phyloP scores from a whole-genome alignment of 352 stramenopile genomes.

The Phytophthora tubulina region DNA sequence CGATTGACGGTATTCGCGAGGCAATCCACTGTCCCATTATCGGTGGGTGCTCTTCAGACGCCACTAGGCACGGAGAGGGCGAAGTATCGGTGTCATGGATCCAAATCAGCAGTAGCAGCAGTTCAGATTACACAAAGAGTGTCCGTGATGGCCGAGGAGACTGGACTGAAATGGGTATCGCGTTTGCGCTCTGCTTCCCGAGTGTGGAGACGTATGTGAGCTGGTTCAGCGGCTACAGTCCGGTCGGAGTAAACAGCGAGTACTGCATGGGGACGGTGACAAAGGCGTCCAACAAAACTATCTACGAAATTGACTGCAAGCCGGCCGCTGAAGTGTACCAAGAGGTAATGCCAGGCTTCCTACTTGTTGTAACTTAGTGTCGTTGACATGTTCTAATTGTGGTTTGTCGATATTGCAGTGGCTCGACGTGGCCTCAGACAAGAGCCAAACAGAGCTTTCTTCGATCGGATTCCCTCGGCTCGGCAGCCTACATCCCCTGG shows the following conservation, averaged over 20 bases:
- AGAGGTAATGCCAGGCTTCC: conserved; percentile 52
- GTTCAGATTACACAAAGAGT: conserved; percentile 81
- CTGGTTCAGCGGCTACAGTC: conserved; percentile 91
- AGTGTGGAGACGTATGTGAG: conserved; percentile 89
- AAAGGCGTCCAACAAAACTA: conserved; percentile 87
- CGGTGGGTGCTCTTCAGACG: conserved; percentile 85
- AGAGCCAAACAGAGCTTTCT: conserved; percentile 74
- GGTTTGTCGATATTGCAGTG: conserved; percentile 47
- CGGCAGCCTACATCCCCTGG: conserved; percentile 84
- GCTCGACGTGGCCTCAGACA: conserved; percentile 83
- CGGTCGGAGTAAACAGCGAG: conserved; percentile 74
- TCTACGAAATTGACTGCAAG: conserved; percentile 89
- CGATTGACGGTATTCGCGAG: conserved; percentile 85
- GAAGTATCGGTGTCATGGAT: conserved; percentile 83
- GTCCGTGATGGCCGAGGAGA: conserved; percentile 75
- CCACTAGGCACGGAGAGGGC: conserved; percentile 73
- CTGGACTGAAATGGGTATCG: conserved; percentile 84
- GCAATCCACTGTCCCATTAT: conserved; percentile 85
- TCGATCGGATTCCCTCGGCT: conserved; percentile 84
- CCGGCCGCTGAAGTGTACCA: conserved; percentile 85
- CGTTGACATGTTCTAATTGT: neutral
- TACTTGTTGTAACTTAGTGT: neutral
- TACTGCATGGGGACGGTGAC: conserved; percentile 90
- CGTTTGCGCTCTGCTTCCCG: conserved; percentile 85
- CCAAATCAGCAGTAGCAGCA: conserved; percentile 89